Percentiles rank a stretch among this genome's conserved stretches.
phyloP scores from a whole-genome alignment of 2,329 filamentous ascomycete genomes.

The Aspergillus flavus region DNA sequence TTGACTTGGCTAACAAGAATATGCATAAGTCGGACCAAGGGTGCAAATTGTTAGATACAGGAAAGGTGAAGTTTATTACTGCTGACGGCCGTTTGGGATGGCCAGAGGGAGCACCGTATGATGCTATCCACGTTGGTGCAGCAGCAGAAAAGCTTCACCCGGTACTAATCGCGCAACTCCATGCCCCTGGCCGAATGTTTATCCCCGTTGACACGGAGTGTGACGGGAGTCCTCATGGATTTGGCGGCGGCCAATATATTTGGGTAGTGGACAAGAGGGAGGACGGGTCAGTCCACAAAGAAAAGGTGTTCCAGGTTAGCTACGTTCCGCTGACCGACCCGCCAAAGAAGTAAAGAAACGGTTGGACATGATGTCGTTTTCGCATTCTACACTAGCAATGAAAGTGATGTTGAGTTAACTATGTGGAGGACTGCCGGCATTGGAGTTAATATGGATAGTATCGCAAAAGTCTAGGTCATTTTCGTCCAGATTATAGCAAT shows the following conservation, averaged over 20 bases:
- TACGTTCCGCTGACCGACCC: slow-evolving; percentile 68
- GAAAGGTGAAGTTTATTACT: slow-evolving; percentile 70
- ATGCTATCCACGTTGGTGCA: slow-evolving; percentile 94
- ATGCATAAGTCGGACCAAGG: slow-evolving; percentile 66
- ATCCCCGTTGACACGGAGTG: slow-evolving; percentile 61
- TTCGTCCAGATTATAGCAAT: neutral
- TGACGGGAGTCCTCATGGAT: slow-evolving; percentile 27
- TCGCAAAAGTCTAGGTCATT: neutral
- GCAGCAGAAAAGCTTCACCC: slow-evolving; percentile 74
- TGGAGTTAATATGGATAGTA: neutral
- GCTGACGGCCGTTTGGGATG: slow-evolving; percentile 75
- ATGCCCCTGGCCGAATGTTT: slow-evolving; percentile 72
- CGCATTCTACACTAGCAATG: neutral
- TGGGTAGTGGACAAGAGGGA: slow-evolving; percentile 65
- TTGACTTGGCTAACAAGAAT: slow-evolving; percentile 65
- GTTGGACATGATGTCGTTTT: neutral
- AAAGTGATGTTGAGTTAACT: neutral
- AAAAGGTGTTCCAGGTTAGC: slow-evolving; percentile 62
- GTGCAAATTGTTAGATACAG: slow-evolving; percentile 60
- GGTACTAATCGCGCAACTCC: slow-evolving; percentile 74
- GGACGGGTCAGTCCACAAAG: slow-evolving; percentile 58
- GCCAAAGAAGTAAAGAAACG: slow-evolving; percentile 38
- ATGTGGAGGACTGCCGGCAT: neutral
- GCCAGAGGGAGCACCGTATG: slow-evolving; percentile 66
- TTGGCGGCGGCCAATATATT: slow-evolving; percentile 56